Conservation (phyloP, 768 basidiomycete species). For the Collybia nuda region DNA sequence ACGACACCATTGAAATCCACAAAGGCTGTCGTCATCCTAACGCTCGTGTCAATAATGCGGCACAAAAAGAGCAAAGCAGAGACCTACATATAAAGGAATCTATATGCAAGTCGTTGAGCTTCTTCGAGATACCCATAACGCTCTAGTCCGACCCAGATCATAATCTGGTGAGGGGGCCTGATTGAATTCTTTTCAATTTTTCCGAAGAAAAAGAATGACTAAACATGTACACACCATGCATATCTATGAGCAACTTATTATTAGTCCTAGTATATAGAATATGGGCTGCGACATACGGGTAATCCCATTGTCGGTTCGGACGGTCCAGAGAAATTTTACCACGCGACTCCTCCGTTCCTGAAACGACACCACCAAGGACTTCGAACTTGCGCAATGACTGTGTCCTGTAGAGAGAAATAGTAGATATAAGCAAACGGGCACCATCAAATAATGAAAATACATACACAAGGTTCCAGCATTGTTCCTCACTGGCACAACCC, state of each 20-base stretch:
- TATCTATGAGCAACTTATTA: constrained; percentile 43
- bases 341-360: constrained; percentile 94
- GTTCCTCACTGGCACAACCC: constrained; percentile 94
- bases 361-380: constrained; percentile 91
- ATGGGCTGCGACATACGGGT: constrained; percentile 62
- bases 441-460: constrained; percentile 32
- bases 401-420: constrained; percentile 47
- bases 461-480: constrained; percentile 91
- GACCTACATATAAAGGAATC: constrained; percentile 93
- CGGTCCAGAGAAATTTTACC: constrained; percentile 95
- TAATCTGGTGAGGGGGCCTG: constrained; percentile 97
- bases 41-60: neutral
- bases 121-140: constrained; percentile 95
- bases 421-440: constrained; percentile 6
- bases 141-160: constrained; percentile 96
- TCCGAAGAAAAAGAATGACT: neutral
- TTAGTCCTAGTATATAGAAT: constrained; percentile 4
- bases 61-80: neutral
- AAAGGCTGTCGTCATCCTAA: constrained; percentile 89
- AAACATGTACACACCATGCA: constrained; percentile 59
- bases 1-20: constrained; percentile 98
- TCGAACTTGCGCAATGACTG: constrained; percentile 94
- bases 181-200: constrained; percentile 10
- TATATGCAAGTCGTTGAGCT: constrained; percentile 89
- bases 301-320: constrained; percentile 99